Evolutionary conservation across 2,329 filamentous ascomycete genomes (phyloP).

Genomic region (Venturia nashicola): DNA sequence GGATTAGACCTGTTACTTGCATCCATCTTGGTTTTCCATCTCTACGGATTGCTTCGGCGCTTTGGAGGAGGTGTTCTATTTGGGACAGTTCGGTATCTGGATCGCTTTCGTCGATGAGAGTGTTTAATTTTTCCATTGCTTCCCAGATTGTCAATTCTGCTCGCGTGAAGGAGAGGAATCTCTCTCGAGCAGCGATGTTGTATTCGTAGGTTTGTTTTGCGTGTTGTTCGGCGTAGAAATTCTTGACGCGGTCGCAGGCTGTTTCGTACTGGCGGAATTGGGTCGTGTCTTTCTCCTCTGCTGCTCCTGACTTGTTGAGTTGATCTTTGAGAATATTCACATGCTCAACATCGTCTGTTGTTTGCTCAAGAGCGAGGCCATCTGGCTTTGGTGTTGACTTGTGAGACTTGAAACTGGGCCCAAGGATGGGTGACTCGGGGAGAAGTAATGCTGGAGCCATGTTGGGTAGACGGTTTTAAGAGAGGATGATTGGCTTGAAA

Average conservation of each 20-base stretch:
- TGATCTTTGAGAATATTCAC: constrained; percentile 48
- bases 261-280: constrained; percentile 74
- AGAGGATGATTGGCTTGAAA: background rate
- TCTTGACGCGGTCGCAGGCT: constrained; percentile 72
- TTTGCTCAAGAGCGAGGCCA: constrained; percentile 44
- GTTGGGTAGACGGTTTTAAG: constrained; percentile 12
- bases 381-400: constrained; percentile 26
- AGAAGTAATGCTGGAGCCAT: constrained; percentile 30
- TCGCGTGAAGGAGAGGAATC: constrained; percentile 54
- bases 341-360: constrained; percentile 46
- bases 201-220: constrained; percentile 67
- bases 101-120: constrained; percentile 80
- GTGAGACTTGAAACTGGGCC: background rate
- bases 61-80: constrained; percentile 81
- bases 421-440: constrained; percentile 16
- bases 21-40: constrained; percentile 77
- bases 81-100: constrained; percentile 79
- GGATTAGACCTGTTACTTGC: constrained; percentile 65
- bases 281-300: constrained; percentile 64
- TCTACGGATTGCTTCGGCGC: constrained; percentile 76
- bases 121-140: constrained; percentile 87
- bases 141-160: constrained; percentile 79
- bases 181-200: constrained; percentile 68
- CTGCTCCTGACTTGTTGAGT: constrained; percentile 52
- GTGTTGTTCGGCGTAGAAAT: constrained; percentile 67